A percentile compares a stretch with the other conserved stretches of the same genome.
Conservation (phyloP, 1,139 yeast genomes). For the Saccharomyces hybrid region DNA sequence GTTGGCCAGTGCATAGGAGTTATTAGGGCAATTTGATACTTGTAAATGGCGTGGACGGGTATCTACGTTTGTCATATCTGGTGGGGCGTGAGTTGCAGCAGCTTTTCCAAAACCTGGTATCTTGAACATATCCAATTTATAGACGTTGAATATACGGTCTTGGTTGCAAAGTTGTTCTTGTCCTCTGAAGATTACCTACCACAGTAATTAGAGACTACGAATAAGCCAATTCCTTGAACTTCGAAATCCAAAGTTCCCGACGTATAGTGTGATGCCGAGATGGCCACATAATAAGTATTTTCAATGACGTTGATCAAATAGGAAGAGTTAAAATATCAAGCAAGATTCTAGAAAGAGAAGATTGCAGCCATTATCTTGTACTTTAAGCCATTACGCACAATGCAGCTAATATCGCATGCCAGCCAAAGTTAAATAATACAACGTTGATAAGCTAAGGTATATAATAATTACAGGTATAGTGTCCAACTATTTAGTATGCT, state of each 20-base stretch:
- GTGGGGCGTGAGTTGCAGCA: constrained; percentile 17
- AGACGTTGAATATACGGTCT: not conserved
- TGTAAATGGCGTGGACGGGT: constrained; percentile 26
- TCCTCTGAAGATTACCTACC: not conserved
- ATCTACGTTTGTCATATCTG: constrained; percentile 14
- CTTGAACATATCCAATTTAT: constrained; percentile 31
- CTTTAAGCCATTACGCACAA: not conserved
- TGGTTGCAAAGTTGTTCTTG: not conserved
- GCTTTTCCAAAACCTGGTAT: constrained; percentile 32
- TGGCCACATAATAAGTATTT: not conserved
- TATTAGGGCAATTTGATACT: constrained; percentile 60
- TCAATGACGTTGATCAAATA: not conserved
- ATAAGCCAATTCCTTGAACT: not conserved
- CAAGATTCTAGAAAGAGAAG: not conserved
- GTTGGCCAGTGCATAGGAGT: constrained; percentile 58
- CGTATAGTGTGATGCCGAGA: not conserved
- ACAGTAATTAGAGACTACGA: not conserved
- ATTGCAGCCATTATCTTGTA: too few species aligned
- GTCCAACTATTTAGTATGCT: not conserved
- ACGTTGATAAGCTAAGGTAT: not conserved
- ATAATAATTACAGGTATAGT: not conserved
- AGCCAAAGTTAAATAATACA: not conserved
- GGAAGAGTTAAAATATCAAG: not conserved
- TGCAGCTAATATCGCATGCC: too few species aligned
- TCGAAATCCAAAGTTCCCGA: not conserved